These are phyloP conservation scores for Podospora pseudopauciseta DNA, from an alignment of 495 filamentous ascomycete species.

Conservation along the genomic window DNA sequence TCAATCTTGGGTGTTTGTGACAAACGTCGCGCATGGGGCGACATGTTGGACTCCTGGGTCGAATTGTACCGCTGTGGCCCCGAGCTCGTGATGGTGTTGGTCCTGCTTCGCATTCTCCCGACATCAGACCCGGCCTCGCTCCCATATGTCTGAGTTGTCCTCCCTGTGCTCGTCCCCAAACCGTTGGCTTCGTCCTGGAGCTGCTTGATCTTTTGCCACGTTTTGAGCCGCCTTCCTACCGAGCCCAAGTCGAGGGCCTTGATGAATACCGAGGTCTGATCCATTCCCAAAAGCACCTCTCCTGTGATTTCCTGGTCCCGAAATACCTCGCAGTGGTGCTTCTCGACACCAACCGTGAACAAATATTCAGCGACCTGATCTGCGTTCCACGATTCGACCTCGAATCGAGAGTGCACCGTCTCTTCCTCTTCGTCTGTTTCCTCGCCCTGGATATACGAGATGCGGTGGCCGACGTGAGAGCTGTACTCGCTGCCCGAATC, in stretches of 20 bases:
- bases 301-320: constrained; percentile 94
- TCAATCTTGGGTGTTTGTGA: constrained; percentile 46
- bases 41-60: constrained; percentile 36
- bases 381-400: constrained; percentile 72
- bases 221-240: constrained; percentile 80
- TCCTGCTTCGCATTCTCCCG: constrained; percentile 42
- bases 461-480: constrained; percentile 66
- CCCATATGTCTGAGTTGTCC: constrained; percentile 49
- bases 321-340: constrained; percentile 86
- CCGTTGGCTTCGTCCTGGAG: constrained; percentile 77
- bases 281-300: constrained; percentile 89
- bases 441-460: constrained; percentile 87
- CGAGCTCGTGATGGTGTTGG: constrained; percentile 73
- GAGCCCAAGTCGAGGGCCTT: constrained; percentile 94
- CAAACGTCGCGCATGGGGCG: constrained; percentile 39
- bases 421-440: constrained; percentile 74
- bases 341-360: constrained; percentile 74
- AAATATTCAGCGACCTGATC: constrained; percentile 80
- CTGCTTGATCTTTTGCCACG: constrained; percentile 90
- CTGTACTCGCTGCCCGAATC: constrained; percentile 91
- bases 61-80: constrained; percentile 54
- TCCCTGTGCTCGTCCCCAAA: constrained; percentile 32
- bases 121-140: constrained; percentile 54
- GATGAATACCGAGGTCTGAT: constrained; percentile 86
- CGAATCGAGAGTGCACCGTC: constrained; percentile 52